These are phyloP conservation scores for Phtheirospermum japonicum DNA, from an alignment of 257 asterid species.

Conservation along the genomic window DNA sequence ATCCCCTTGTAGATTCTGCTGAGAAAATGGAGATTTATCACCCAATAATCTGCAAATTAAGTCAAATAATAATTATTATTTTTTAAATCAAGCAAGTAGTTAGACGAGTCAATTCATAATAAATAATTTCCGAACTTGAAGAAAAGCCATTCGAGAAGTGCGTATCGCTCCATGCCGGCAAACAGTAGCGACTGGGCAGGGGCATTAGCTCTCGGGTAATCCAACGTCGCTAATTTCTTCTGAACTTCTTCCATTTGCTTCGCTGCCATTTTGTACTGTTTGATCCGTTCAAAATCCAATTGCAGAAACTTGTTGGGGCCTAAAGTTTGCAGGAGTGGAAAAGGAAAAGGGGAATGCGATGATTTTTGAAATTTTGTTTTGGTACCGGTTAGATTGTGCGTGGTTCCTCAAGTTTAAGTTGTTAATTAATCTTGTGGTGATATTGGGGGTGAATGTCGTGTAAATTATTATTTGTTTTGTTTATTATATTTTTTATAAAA, in stretches of 20 bases:
- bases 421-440: too few relatives aligned
- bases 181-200: slow-evolving; percentile 96
- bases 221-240: slow-evolving; percentile 66
- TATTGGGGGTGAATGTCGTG: too few relatives aligned
- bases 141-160: slow-evolving; percentile 98
- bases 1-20: slow-evolving; percentile 92
- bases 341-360: not conserved
- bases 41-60: slow-evolving; percentile 68
- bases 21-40: slow-evolving; percentile 93
- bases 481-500: too few relatives aligned
- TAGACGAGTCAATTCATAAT: not conserved
- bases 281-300: slow-evolving; percentile 14
- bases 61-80: too few relatives aligned
- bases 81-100: not conserved
- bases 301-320: slow-evolving; percentile 9
- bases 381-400: too few relatives aligned
- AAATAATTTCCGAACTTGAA: slow-evolving; percentile 55
- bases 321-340: slow-evolving; percentile 4
- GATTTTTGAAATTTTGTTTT: not conserved
- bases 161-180: slow-evolving; percentile 99
- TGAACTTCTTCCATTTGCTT: slow-evolving; percentile 91
- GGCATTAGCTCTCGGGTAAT: slow-evolving; percentile 80
- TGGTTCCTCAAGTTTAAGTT: too few relatives aligned
- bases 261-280: slow-evolving; percentile 52
- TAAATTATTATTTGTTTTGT: too few relatives aligned